Evolutionary conservation across 495 filamentous ascomycete genomes (phyloP).

Genomic region (Penicillium silybi): DNA sequence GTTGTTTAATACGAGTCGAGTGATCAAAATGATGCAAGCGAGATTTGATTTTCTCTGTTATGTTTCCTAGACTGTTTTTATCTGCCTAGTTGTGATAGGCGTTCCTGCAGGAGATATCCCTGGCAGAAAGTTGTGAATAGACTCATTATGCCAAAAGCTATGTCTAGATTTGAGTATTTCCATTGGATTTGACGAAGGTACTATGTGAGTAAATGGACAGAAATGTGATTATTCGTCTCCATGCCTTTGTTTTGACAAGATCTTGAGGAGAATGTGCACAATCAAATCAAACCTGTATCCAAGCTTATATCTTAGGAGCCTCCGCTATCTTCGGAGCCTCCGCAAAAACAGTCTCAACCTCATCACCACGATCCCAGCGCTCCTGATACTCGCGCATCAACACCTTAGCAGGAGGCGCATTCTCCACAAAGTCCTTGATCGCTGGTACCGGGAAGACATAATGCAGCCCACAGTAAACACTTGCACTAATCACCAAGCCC

Average conservation of each 20-base stretch:
- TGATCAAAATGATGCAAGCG: constrained; percentile 17
- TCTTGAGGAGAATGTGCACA: no score
- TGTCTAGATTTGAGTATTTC: not conserved
- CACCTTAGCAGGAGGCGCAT: constrained; percentile 11
- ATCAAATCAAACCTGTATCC: no score
- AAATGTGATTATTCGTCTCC: no score
- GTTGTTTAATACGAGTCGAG: not conserved
- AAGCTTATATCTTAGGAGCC: not conserved
- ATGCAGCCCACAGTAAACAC: constrained; percentile 19
- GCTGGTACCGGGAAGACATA: constrained; percentile 10
- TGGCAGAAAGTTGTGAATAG: not conserved
- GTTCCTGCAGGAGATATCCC: not conserved
- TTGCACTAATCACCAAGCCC: constrained; percentile 16
- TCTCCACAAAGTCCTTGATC: constrained; percentile 14
- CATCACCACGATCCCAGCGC: constrained; percentile 11
- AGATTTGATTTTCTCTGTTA: constrained; percentile 1
- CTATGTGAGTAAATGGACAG: no score
- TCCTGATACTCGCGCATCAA: constrained; percentile 20
- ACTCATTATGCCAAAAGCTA: not conserved
- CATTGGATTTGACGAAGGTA: no score
- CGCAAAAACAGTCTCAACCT: not conserved
- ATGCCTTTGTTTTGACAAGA: no score
- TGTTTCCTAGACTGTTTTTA: constrained; percentile 4
- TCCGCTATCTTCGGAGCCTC: not conserved
- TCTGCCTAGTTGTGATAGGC: not conserved